Base-by-base conservation (phyloP, 495 filamentous ascomycete species). In the Chaetomium cochliodes region DNA sequence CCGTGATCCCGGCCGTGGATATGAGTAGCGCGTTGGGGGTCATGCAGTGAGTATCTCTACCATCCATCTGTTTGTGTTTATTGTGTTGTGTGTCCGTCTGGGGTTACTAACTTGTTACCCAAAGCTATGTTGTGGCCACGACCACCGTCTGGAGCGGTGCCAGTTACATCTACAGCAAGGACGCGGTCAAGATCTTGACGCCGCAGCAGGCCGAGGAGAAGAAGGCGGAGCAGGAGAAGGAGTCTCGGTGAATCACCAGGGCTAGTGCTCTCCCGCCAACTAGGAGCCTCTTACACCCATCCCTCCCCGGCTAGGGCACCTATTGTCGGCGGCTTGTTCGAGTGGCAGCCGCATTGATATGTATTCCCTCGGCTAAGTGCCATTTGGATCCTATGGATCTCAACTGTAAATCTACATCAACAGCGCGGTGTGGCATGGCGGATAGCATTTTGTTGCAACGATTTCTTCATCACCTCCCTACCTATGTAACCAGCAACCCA, bases 101-200 rank as follows among this genome's bases (percentile, higher is more conserved):
- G 6, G 9, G 8, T 37, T 37, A 41, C 55, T 67, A 25, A 68
- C 57, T n/a, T 1, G 13, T 20, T n/a, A 8, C 3, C 33, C 47
- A 22, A 41, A 88, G 87, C 64, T 89, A 91, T 67, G 77, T 92
- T 42, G 91, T 96, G 8, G 91, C 90, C 0, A 82, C 83, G 0
- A 96, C 91, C 13, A 96, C 91, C 1, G 73, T 93, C 16, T 92
- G 90, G 91, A 93, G 90, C 37, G 91, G 91, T 20, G 79, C 90
- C 5, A 91, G 89, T 72, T 96, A 96, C 70, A 77, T 93, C 39
- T 92, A 88, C 71, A 88, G 87, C 62, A 92, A 90, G 69, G 86
- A 92, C 69, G 90, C 90, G 0, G 90, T 93, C 50, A 92, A 87
- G 73, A 93, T 93, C 53, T 72, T 96, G 13, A 86, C 82, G 13